Percentiles rank a stretch among this genome's conserved stretches.
phyloP scores from a whole-genome alignment of 2,329 filamentous ascomycete genomes.

The Colletotrichum liaoningense region DNA sequence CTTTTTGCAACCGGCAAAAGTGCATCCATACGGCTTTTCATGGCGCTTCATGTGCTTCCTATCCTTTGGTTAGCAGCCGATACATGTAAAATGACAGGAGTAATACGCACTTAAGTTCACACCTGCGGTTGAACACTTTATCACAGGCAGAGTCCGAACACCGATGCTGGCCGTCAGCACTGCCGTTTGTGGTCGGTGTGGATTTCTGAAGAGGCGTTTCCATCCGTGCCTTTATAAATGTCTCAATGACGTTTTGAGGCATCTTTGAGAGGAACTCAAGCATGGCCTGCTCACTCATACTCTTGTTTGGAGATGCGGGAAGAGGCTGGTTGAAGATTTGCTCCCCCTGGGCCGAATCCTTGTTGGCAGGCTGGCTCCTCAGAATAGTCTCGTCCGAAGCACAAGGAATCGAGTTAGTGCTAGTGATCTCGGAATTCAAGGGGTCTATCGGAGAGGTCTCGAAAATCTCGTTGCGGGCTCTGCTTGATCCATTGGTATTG shows the following conservation, averaged over 20 bases:
- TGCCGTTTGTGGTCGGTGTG: background rate
- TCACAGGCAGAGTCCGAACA: constrained; percentile 46
- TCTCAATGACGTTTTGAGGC: constrained; percentile 47
- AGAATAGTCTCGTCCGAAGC: background rate
- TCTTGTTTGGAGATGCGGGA: background rate
- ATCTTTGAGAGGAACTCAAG: constrained; percentile 41
- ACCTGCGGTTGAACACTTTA: constrained; percentile 61
- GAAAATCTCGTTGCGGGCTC: background rate
- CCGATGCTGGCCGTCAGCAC: constrained; percentile 5
- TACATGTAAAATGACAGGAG: background rate
- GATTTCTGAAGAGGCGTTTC: constrained; percentile 35
- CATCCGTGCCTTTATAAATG: constrained; percentile 40
- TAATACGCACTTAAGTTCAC: constrained; percentile 66
- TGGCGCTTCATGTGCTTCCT: constrained; percentile 91
- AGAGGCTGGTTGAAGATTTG: background rate
- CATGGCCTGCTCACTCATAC: constrained; percentile 7
- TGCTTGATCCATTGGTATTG: background rate
- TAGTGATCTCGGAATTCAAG: background rate
- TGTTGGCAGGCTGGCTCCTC: background rate
- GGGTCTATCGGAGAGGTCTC: background rate
- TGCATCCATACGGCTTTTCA: constrained; percentile 84
- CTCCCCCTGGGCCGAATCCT: background rate
- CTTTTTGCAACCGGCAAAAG: constrained; percentile 75
- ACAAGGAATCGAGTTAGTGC: background rate
- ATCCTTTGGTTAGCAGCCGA: constrained; percentile 38